Evolutionary conservation across 2,329 filamentous ascomycete species (phyloP).

Genomic region (Diplocarpon mali): DNA sequence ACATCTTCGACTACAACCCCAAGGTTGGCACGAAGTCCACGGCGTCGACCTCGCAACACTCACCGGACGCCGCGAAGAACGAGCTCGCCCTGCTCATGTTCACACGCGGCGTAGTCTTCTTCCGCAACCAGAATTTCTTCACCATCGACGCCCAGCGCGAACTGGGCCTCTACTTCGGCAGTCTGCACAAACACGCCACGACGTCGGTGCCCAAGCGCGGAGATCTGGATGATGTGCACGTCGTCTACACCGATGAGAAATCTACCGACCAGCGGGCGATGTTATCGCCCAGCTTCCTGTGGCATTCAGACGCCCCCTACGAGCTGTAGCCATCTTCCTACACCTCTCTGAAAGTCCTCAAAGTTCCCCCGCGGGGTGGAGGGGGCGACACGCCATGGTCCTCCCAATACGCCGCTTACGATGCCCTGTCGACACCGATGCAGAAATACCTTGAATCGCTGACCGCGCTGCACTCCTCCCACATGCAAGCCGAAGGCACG

Average conservation of each 20-base stretch:
- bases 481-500: slow-evolving; percentile 24
- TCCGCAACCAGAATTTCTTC: slow-evolving; percentile 43
- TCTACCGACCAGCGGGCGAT: slow-evolving; percentile 41
- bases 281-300: slow-evolving; percentile 42
- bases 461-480: slow-evolving; percentile 42
- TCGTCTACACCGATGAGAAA: slow-evolving; percentile 42
- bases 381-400: slow-evolving; percentile 48
- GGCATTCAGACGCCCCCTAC: slow-evolving; percentile 38
- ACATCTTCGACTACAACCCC: slow-evolving; percentile 41
- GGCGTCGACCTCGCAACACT: slow-evolving; percentile 24
- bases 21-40: slow-evolving; percentile 30
- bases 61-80: slow-evolving; percentile 34
- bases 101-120: slow-evolving; percentile 45
- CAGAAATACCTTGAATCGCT: slow-evolving; percentile 47
- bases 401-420: slow-evolving; percentile 47
- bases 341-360: slow-evolving; percentile 42
- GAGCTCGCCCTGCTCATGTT: slow-evolving; percentile 41
- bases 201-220: slow-evolving; percentile 37
- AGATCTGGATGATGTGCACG: slow-evolving; percentile 44
- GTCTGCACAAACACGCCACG: slow-evolving; percentile 43
- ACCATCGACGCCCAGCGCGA: slow-evolving; percentile 41
- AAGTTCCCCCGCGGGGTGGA: slow-evolving; percentile 41
- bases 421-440: slow-evolving; percentile 42
- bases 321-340: slow-evolving; percentile 47
- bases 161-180: slow-evolving; percentile 41